These are phyloP conservation scores for Colletotrichum noveboracense DNA, from an alignment of 2,329 filamentous ascomycete genomes.

Conservation along the genomic window DNA sequence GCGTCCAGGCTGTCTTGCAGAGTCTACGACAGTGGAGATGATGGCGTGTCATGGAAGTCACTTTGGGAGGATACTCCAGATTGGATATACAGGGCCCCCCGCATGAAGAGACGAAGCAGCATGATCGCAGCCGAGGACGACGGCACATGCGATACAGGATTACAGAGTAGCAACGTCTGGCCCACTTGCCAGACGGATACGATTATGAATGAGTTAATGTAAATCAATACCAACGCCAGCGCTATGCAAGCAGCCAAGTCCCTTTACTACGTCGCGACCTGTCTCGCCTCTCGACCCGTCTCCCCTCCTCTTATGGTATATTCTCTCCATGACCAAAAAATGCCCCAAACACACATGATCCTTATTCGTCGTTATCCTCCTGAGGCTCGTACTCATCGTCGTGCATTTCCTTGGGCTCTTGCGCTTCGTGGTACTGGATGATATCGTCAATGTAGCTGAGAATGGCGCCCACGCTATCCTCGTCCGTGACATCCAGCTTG, in stretches of 20 bases:
- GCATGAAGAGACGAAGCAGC: not conserved
- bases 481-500: constrained; percentile 86
- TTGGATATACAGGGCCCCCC: not conserved
- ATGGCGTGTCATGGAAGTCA: not conserved
- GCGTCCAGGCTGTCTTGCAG: not conserved
- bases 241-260: constrained; percentile 41
- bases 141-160: not conserved
- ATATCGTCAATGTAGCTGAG: constrained; percentile 94
- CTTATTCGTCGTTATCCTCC: constrained; percentile 20
- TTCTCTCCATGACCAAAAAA: not conserved
- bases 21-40: not conserved
- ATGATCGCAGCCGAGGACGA: not conserved
- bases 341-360: not conserved
- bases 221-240: constrained; percentile 40
- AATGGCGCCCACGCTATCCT: constrained; percentile 86
- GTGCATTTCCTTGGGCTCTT: constrained; percentile 84
- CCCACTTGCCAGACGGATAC: not conserved
- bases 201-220: constrained; percentile 9
- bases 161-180: not conserved
- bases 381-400: constrained; percentile 53
- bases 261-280: not conserved
- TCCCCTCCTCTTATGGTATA: not conserved
- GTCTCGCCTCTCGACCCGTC: not conserved
- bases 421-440: constrained; percentile 91
- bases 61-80: not conserved